Conservation (phyloP, 192 early-diverging fungal genomes). For the Coemansia sp. region DNA sequence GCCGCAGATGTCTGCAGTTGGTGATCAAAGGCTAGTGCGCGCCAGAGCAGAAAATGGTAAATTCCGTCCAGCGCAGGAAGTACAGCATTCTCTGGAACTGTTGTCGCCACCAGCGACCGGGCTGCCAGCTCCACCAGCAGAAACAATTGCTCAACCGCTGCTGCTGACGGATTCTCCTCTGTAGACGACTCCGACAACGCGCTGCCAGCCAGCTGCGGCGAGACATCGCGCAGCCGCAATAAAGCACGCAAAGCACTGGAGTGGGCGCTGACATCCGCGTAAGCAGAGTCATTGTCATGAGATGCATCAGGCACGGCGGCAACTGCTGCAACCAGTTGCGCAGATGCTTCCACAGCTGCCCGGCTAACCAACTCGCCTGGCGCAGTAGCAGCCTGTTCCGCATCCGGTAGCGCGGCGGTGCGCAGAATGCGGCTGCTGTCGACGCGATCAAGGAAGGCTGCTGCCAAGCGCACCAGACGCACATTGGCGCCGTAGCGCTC, state of each 20-base stretch:
- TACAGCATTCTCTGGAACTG: conserved; percentile 23
- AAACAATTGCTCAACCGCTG: conserved; percentile 16
- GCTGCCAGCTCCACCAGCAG: conserved; percentile 17
- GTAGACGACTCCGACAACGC: not conserved
- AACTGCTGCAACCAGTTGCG: conserved; percentile 16
- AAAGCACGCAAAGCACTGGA: conserved; percentile 28
- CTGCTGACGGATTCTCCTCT: conserved; percentile 1
- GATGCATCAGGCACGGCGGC: conserved; percentile 22
- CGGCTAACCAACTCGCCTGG: conserved; percentile 16
- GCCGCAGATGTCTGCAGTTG: conserved; percentile 11
- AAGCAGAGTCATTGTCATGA: conserved; percentile 8
- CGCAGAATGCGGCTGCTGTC: conserved; percentile 32
- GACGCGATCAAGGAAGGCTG: conserved; percentile 33
- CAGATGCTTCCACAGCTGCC: conserved; percentile 15
- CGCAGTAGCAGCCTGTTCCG: not conserved
- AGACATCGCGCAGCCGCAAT: conserved; percentile 23
- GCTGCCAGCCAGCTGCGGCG: conserved; percentile 3
- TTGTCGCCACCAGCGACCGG: conserved; percentile 6
- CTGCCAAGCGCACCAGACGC: conserved; percentile 27
- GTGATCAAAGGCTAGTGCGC: conserved; percentile 19
- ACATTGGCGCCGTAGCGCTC: conserved; percentile 33
- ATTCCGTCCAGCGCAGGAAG: conserved; percentile 33
- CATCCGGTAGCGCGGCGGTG: not conserved
- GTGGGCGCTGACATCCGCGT: conserved; percentile 25
- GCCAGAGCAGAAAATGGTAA: conserved; percentile 43